These are phyloP conservation scores for Beauveria brongniartii DNA, from an alignment of 2,329 filamentous ascomycete genomes.

Conservation along the genomic window DNA sequence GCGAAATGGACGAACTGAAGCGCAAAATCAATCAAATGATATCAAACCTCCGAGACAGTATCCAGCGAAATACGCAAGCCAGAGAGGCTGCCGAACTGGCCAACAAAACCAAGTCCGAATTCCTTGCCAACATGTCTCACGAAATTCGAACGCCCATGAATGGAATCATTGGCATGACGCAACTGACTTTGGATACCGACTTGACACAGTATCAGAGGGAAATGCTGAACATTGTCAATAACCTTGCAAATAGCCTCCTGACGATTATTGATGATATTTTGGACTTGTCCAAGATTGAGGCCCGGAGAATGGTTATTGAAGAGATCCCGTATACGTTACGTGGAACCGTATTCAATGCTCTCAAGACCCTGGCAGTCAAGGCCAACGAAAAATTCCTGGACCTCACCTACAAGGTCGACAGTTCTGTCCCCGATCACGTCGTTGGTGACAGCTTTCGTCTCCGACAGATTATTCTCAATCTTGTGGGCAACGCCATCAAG, in stretches of 20 bases:
- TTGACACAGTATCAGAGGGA: constrained; percentile 92
- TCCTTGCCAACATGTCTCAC: constrained; percentile 98
- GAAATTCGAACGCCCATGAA: constrained; percentile 97
- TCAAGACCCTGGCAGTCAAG: constrained; percentile 95
- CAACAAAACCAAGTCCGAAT: constrained; percentile 97
- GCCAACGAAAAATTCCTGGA: constrained; percentile 94
- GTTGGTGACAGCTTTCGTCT: constrained; percentile 94
- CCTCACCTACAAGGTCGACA: constrained; percentile 88
- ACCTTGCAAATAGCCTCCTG: constrained; percentile 87
- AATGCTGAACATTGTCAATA: constrained; percentile 98
- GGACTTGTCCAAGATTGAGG: constrained; percentile 77
- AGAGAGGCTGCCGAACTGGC: constrained; percentile 93
- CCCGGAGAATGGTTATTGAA: constrained; percentile 96
- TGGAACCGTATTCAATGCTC: constrained; percentile 90
- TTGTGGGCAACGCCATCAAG: constrained; percentile 97
- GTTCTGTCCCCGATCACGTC: constrained; percentile 87
- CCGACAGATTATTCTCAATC: constrained; percentile 91
- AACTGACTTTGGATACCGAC: constrained; percentile 89
- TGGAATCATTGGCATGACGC: constrained; percentile 96
- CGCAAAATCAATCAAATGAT: constrained; percentile 99
- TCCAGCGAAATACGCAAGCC: constrained; percentile 91
- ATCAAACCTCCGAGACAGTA: constrained; percentile 87
- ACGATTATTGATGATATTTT: constrained; percentile 90
- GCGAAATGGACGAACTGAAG: constrained; percentile 98
- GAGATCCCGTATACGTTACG: constrained; percentile 93